These are phyloP conservation scores for Crithidia acanthocephali DNA, from an alignment of 208 protist genomes.

Conservation along the genomic window DNA sequence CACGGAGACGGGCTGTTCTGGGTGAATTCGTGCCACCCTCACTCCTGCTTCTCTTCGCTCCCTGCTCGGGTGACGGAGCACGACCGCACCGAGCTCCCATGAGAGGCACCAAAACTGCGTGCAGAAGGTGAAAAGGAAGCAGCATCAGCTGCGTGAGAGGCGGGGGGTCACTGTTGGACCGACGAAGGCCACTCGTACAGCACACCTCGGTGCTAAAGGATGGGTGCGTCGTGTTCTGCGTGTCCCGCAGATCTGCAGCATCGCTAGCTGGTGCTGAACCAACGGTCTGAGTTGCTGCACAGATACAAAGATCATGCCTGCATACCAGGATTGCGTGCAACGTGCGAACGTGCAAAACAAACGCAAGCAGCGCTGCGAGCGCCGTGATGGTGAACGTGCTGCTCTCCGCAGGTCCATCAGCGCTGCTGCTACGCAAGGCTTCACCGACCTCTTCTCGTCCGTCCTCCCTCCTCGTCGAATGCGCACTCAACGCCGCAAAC, in stretches of 20 bases:
- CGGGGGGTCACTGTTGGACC: too few species aligned
- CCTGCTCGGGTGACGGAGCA: neutral
- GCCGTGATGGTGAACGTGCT: neutral
- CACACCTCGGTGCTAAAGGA: too few species aligned
- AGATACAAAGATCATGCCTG: too few species aligned
- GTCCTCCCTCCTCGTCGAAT: neutral
- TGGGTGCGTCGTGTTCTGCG: neutral
- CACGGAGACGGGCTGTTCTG: too few species aligned
- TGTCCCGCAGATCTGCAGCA: neutral
- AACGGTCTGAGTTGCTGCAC: too few species aligned
- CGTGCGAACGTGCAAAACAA: neutral
- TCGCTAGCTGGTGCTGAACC: too few species aligned
- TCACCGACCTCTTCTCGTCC: neutral
- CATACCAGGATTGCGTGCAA: neutral
- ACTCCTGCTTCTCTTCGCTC: too few species aligned
- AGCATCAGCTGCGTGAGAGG: constrained; percentile 6
- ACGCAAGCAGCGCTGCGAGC: neutral
- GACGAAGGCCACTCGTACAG: too few species aligned
- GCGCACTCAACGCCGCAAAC: neutral
- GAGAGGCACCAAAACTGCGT: neutral
- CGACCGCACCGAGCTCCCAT: neutral
- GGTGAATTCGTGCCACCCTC: too few species aligned
- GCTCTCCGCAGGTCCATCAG: neutral
- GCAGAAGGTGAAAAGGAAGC: constrained; percentile 6
- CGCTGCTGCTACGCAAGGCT: neutral